Evolutionary conservation across 2,329 filamentous ascomycete species (phyloP), one percentile per base, ranked within the genome.

Genomic region (Cladosporium sp.): DNA sequence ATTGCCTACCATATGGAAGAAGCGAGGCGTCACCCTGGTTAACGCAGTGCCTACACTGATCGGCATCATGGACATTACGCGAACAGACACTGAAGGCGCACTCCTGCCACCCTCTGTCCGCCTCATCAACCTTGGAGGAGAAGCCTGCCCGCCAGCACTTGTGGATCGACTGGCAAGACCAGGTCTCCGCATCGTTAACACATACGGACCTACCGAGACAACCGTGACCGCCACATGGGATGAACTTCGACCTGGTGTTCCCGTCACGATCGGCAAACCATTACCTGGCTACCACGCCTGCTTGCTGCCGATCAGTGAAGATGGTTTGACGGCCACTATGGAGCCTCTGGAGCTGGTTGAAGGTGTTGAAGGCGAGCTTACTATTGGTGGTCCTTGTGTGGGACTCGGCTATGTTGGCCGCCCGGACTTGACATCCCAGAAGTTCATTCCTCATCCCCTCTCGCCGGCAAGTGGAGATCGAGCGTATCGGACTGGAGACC

Each of bases 401-500:
- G 77, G 72, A 0, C 70, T 72, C 11, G 79, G 74, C 7, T 81
- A 81, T 55, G 67, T 80, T 3, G 63, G 66, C 8, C 63, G 70
- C n/a, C 49, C 60, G 2, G 63, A 64, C n/a, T 65, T 66, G 60
- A 74, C 72, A 0, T 54, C 60, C 5, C 62, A 59, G 4, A 62
- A 63, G 0, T 76, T 76, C 60, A 65, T 75, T 5, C 58, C 69
- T n/a, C 47, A 64, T 54, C 40, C 40, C 6, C 88, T 86, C 69
- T 86, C 88, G 22, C 37, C 37, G 1, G 62, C 67, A 2, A 20
- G 17, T n/a, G 28, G 83, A 25, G 30, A 34, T 19, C 54, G 55
- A 17, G 64, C 86, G 1, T 87, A 86, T 66, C 83, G 81, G 64
- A 86, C 84, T 0, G 84, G 84, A 0, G 84, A 87, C 61, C 72